These are phyloP conservation scores for Cucumis melo DNA, from an alignment of 306 rosid species.

Conservation along the genomic window DNA sequence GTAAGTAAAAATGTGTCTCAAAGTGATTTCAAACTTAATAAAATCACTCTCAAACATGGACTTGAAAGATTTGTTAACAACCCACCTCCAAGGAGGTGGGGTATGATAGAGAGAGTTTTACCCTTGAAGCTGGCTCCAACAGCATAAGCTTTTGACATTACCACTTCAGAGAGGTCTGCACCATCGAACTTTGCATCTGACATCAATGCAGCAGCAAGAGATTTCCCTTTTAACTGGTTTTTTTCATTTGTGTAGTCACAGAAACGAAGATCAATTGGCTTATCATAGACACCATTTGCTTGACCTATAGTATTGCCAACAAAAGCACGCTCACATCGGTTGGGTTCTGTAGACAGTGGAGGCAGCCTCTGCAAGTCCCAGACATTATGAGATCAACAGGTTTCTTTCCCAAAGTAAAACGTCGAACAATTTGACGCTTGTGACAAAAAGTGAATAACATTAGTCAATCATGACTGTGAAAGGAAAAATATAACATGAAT, in stretches of 20 bases:
- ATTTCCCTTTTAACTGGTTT: conserved; percentile 69
- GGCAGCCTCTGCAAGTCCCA: conserved; percentile 69
- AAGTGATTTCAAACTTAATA: too few species aligned
- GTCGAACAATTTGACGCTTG: background rate
- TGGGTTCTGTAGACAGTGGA: conserved; percentile 78
- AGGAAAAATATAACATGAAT: background rate
- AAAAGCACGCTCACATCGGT: conserved; percentile 80
- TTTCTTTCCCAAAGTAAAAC: background rate
- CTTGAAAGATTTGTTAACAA: background rate
- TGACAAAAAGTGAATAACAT: background rate
- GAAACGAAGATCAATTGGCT: conserved; percentile 80
- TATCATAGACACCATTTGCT: conserved; percentile 94
- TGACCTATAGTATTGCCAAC: conserved; percentile 90
- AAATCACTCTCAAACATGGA: too few species aligned
- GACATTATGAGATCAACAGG: background rate
- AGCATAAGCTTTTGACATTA: conserved; percentile 95
- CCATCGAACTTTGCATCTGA: conserved; percentile 94
- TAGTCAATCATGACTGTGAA: background rate
- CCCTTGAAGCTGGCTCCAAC: conserved; percentile 86
- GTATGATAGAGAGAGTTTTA: conserved; percentile 13
- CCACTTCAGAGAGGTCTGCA: conserved; percentile 92
- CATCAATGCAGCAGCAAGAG: conserved; percentile 93
- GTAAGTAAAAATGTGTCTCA: too few species aligned
- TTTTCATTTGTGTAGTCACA: conserved; percentile 80
- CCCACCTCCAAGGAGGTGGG: background rate